phyloP scores from a whole-genome alignment of 306 rosid genomes.

The Trichosanthes cucumerina region DNA sequence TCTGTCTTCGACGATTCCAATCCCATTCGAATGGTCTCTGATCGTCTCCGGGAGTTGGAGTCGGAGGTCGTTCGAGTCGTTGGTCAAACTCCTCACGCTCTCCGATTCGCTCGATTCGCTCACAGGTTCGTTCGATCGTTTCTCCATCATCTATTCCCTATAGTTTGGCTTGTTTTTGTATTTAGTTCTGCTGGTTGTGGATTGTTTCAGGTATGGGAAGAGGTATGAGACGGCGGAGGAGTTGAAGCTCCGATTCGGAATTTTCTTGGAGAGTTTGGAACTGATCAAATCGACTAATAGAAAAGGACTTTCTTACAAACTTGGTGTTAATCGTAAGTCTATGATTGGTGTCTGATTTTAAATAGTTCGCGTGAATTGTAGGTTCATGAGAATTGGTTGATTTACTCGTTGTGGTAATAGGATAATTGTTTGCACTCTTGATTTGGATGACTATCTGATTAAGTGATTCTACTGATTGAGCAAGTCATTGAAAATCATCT shows the following conservation, averaged over 20 bases:
- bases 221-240: slow-evolving; percentile 54
- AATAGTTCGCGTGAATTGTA: not conserved
- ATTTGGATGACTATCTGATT: not conserved
- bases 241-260: slow-evolving; percentile 50
- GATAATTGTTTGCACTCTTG: not conserved
- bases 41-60: slow-evolving; percentile 39
- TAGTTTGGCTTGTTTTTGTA: not conserved
- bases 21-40: slow-evolving; percentile 53
- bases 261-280: slow-evolving; percentile 52
- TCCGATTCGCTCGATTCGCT: slow-evolving; percentile 74
- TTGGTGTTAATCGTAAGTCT: slow-evolving; percentile 65
- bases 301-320: slow-evolving; percentile 48
- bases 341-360: not conserved
- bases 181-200: not conserved
- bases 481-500: not conserved
- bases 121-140: slow-evolving; percentile 19
- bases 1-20: slow-evolving; percentile 62
- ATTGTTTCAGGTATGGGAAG: slow-evolving; percentile 41
- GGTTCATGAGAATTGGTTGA: not conserved
- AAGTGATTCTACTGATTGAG: not conserved
- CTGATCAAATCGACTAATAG: slow-evolving; percentile 57
- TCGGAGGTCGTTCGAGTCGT: slow-evolving; percentile 38
- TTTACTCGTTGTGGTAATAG: not conserved
- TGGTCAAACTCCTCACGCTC: slow-evolving; percentile 44
- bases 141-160: not conserved